These are phyloP conservation scores for Meyerozyma guilliermondii DNA, from an alignment of 1,139 yeast species.

Conservation along the genomic window DNA sequence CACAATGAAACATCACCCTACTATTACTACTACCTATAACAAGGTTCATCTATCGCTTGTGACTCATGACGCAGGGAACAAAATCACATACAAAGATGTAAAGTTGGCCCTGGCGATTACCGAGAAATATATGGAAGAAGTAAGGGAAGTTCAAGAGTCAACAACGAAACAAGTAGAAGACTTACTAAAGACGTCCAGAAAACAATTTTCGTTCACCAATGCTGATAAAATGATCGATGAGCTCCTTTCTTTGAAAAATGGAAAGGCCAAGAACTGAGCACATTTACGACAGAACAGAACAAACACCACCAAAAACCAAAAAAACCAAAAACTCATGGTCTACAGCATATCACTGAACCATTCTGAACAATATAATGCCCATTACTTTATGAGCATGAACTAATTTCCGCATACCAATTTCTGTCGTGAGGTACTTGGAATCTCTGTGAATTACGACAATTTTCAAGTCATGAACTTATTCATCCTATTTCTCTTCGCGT, in stretches of 20 bases:
- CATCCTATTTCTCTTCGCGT: neutral
- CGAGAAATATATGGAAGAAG: neutral
- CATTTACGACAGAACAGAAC: no score
- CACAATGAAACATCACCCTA: constrained; percentile 67
- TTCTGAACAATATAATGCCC: no score
- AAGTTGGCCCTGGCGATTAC: constrained; percentile 51
- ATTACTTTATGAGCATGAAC: no score
- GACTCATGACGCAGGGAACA: constrained; percentile 61
- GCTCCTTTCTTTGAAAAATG: constrained; percentile 9
- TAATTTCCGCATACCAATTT: neutral
- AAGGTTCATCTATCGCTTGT: constrained; percentile 51
- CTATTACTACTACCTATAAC: constrained; percentile 59
- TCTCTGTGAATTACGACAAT: no score
- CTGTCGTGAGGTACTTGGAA: no score
- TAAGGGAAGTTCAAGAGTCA: neutral
- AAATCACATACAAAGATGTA: constrained; percentile 55
- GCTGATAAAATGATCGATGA: constrained; percentile 17
- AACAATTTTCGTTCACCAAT: constrained; percentile 12
- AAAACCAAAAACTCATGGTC: no score
- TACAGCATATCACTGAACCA: no score
- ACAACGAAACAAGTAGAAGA: neutral
- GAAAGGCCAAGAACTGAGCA: constrained; percentile 1
- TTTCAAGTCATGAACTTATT: neutral
- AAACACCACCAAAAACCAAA: no score
- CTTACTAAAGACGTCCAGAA: constrained; percentile 1